Base-by-base conservation (phyloP, 1,284 basidiomycete genomes). In the Xerocomus minutiporus region DNA sequence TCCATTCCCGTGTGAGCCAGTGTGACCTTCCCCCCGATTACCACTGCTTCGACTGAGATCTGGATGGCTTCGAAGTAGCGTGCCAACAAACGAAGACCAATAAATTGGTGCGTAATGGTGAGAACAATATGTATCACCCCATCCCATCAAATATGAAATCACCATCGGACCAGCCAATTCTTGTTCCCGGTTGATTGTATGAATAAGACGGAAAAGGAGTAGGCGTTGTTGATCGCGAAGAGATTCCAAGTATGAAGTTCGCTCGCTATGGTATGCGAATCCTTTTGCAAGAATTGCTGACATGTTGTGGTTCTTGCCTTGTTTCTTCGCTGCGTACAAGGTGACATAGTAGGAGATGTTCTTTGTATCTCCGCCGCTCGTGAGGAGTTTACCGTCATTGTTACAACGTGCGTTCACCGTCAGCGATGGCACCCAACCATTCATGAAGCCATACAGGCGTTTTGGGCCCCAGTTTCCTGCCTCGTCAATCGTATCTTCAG, bases 251-350 rank as follows among this genome's bases (percentile, higher is more conserved):
- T 55, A 49, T 2, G 31, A 8, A 2, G 8, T 26, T 0, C 3
- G 2, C 26, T 46, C 6, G 0, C 3, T 12, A n/a, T 56, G 53
- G 9, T 56, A 55, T 1, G 25, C 31, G 8, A 29, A 56, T 1
- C 48, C 56, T 12, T 57, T 57, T 0, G 51, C 23, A 0, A 57
- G 5, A 2, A 57, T 8, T 0, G 51, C 35, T 0, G 45, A 57
- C 20, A 36, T 39, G 23, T 56, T 56, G 34, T 26, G 11, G 9
- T 42, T 55, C 7, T 28, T 3, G 0, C 56, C 41, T 9, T 57
- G 56, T 2, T 46, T 46, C 32, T 57, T 57, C 0, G n/a, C 45
- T 8, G 47, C 36, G 46, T 75, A 40, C 23, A 20, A 11, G 8
- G 38, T 25, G 5, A 25, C 11, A 25, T 40, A 40, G 11, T 26